Base-by-base conservation (phyloP, 192 early-diverging fungal genomes). In the Podila epicladia region DNA sequence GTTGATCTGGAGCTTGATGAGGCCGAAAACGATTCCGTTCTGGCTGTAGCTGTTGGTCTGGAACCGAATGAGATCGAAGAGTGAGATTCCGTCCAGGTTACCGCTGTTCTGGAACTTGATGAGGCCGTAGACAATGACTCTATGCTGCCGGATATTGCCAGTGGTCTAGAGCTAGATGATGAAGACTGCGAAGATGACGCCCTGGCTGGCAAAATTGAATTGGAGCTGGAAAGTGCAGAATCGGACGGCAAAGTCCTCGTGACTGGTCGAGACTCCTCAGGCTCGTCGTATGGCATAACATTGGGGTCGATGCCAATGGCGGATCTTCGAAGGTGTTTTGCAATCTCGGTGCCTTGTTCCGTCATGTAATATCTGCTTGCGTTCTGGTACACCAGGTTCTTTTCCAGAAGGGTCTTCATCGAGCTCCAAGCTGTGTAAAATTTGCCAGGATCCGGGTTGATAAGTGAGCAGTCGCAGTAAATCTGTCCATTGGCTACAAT, bases 371-470 rank as follows among this genome's bases (percentile, higher is more conserved):
- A 98, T 29, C 84, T 84, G 20, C 90, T 85, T 4, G 91, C 88
- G 51, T 88, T 85, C 48, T 88, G 86, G 53, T 88, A 90, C 9
- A 92, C 91, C 50, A 94, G 80, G 26, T 87, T 90, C 22, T 95
- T 93, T 17, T 89, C 82, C 32, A 89, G 70, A 64, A 98, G 84
- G 1, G 88, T 94, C 65, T 88, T 91, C 83, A 97, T 94, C 12
- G 88, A 86, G 28, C 68, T 87, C 95, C 95, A 98, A 38, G 91
- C 95, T 0, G 92, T 91, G 73, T 94, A 95, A 62, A 74, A 65
- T 19, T 75, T 69, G 0, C 90, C 87, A 13, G 70, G 64, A 0
- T 67, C 82, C 22, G 88, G 71, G 28, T 85, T 82, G n/a, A 89
- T 84, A 57, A 95, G 91, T 5, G 94, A 92, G 6, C 84, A 68